Conservation (phyloP, 2,329 filamentous ascomycete species). For the Fusarium equiseti region DNA sequence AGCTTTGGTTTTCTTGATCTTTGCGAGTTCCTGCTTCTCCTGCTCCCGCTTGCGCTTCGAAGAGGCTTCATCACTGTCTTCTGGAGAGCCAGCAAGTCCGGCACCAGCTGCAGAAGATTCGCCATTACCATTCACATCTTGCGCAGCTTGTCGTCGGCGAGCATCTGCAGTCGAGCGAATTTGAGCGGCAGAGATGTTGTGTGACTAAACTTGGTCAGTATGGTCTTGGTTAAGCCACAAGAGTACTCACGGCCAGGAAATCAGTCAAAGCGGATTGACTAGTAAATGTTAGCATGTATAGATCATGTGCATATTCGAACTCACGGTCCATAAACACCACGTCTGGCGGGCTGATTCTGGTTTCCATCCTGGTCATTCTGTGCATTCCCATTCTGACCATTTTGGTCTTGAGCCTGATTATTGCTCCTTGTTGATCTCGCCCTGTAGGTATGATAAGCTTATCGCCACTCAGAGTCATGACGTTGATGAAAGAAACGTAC, state of each 20-base stretch:
- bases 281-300: conserved; percentile 1
- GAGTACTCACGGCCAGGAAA: conserved; percentile 61
- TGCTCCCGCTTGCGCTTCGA: conserved; percentile 57
- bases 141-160: conserved; percentile 58
- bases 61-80: conserved; percentile 42
- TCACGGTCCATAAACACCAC: conserved; percentile 57
- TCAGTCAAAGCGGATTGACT: conserved; percentile 67
- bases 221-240: background rate
- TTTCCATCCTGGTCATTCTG: conserved; percentile 28
- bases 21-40: conserved; percentile 66
- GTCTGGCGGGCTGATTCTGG: conserved; percentile 36
- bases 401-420: conserved; percentile 25
- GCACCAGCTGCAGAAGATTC: conserved; percentile 33
- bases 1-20: conserved; percentile 71
- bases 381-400: conserved; percentile 2
- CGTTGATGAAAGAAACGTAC: conserved; percentile 16
- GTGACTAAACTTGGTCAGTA: conserved; percentile 62
- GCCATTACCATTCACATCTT: conserved; percentile 43
- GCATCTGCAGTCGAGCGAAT: conserved; percentile 64
- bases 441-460: conserved; percentile 38
- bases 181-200: conserved; percentile 75
- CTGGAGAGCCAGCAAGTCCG: conserved; percentile 46
- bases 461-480: conserved; percentile 9
- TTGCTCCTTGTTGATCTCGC: conserved; percentile 36
- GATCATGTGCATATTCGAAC: conserved; percentile 11